A percentile compares a stretch with the other conserved stretches of the same genome.
Conservation (phyloP, 148 eudicot genomes). For the Spergularia bocconei region DNA sequence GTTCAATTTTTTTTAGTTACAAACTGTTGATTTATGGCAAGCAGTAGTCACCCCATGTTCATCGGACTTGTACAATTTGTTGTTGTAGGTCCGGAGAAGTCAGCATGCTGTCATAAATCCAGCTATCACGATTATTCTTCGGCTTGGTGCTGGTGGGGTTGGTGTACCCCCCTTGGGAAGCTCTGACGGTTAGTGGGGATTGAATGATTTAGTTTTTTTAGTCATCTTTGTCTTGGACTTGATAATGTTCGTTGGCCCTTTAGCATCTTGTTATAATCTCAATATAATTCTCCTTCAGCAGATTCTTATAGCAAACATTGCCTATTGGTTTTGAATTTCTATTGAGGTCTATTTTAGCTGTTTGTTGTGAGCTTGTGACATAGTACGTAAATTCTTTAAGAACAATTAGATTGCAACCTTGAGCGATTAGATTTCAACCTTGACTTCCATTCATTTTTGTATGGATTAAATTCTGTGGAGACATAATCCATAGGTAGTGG, state of each 20-base stretch:
- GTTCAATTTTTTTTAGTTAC: constrained; percentile 10
- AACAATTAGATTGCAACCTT: too few species aligned
- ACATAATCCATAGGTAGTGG: background rate
- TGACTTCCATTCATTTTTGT: too few species aligned
- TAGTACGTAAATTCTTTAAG: too few species aligned
- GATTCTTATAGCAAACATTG: background rate
- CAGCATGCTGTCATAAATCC: constrained; percentile 97
- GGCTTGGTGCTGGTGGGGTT: constrained; percentile 96
- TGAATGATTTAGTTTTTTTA: constrained; percentile 7
- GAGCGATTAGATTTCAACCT: too few species aligned
- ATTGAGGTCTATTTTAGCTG: background rate
- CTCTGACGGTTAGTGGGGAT: constrained; percentile 69
- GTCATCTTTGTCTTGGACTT: constrained; percentile 5
- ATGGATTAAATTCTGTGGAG: background rate
- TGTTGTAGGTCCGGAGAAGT: constrained; percentile 70
- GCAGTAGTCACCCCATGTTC: constrained; percentile 6
- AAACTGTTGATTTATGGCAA: constrained; percentile 1
- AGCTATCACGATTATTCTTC: constrained; percentile 79
- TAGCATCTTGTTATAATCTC: background rate
- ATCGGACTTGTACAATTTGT: constrained; percentile 9
- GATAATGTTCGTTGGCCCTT: constrained; percentile 5
- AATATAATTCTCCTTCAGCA: background rate
- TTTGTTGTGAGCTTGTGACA: background rate
- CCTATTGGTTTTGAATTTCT: background rate
- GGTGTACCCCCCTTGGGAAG: constrained; percentile 98